Base-by-base conservation (phyloP, 1,284 basidiomycete genomes). In the Tilletia indica region DNA sequence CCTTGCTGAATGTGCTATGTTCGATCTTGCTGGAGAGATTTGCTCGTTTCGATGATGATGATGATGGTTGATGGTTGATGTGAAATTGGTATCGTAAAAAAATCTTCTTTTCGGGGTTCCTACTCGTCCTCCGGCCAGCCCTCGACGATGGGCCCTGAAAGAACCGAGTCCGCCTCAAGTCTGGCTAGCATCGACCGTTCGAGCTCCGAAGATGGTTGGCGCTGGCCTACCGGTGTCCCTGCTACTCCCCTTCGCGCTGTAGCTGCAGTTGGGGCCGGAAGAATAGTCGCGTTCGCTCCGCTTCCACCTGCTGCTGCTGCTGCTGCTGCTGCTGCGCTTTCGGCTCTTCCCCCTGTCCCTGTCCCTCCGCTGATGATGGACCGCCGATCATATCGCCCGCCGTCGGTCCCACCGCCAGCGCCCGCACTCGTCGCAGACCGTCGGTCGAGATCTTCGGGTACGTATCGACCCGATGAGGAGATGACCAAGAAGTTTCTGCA, bases 401-500 rank as follows among this genome's bases (percentile, higher is more conserved):
- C 25, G 2, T 31, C 25, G 25, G 25, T 31, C 25, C 25, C 25
- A 31, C 25, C 21, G 4, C 5, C 5, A 19, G 21, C 58, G 6
- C n/a, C 25, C 8, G 6, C 58, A 31, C n/a, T 63, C 8, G 58
- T 34, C 25, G 58, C 58, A 31, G 54, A 58, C 14, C 54, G 54
- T n/a, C 25, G 54, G 21, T 58, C 54, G 1, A 19, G 25, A 58
- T 63, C 58, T 36, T 63, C 58, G 58, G 58, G 25, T 9, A 38
- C 25, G 58, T 63, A 63, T 14, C 19, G 58, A 9, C 58, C 19
- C 14, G 58, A 25, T 5, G 36, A 16, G 8, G 58, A 9, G 58
- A 63, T 38, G 36, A 11, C 25, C 21, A 63, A 31, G 58, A 63
- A 63, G 36, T 63, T 63, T 36, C 58, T 63, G 58, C 34, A 63